phyloP scores from a whole-genome alignment of 2,329 filamentous ascomycete genomes.

The Celoporthe dispersa region DNA sequence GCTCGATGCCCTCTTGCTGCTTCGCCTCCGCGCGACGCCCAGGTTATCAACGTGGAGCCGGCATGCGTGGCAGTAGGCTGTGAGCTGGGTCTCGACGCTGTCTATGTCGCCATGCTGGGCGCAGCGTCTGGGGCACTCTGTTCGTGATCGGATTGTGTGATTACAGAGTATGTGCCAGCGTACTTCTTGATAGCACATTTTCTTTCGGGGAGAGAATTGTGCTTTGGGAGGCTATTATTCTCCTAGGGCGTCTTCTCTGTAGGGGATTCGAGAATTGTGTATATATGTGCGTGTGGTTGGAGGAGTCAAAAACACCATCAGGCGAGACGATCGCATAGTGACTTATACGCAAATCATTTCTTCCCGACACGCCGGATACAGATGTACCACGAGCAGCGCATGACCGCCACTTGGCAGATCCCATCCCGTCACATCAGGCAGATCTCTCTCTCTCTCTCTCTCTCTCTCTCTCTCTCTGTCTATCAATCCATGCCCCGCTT shows the following conservation, averaged over 20 bases:
- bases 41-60: constrained; percentile 25
- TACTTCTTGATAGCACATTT: constrained; percentile 28
- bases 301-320: not conserved
- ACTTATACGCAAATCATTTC: not conserved
- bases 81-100: constrained; percentile 25
- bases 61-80: constrained; percentile 27
- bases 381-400: not conserved
- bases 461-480: not conserved
- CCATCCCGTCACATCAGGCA: not conserved
- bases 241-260: not conserved
- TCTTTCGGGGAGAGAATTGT: not conserved
- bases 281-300: not conserved
- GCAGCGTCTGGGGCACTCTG: constrained; percentile 26
- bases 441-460: not conserved
- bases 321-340: not conserved
- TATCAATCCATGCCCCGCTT: not conserved
- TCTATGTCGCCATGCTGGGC: constrained; percentile 19
- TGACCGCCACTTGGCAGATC: not conserved
- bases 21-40: constrained; percentile 15
- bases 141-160: constrained; percentile 17
- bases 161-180: constrained; percentile 27
- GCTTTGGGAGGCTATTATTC: no score
- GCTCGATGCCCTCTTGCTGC: not conserved
- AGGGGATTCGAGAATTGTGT: not conserved
- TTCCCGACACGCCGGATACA: not conserved